A percentile compares a stretch with the other conserved stretches of the same genome.
These are phyloP conservation scores for Trichoderma erinaceum DNA, from an alignment of 495 filamentous ascomycete species.

Conservation along the genomic window DNA sequence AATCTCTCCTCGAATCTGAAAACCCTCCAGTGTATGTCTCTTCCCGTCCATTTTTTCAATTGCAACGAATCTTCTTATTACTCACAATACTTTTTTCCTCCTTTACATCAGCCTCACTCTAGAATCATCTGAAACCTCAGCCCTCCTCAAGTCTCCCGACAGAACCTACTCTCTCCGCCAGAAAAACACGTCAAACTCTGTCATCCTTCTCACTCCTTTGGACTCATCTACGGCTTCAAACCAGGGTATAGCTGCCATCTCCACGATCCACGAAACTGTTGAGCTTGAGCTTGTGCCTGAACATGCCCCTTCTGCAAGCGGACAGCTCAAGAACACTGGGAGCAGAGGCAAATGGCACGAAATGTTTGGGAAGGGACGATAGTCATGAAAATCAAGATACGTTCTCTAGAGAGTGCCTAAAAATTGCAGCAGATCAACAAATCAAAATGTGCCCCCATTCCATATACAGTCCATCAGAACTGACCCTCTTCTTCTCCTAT, in stretches of 20 bases:
- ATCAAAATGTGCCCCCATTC: too few species aligned
- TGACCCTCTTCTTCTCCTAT: too few species aligned
- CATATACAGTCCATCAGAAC: too few species aligned
- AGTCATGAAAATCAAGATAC: neutral
- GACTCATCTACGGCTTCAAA: slow-evolving; percentile 24
- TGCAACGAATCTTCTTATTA: neutral
- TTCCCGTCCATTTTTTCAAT: too few species aligned
- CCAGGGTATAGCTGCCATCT: slow-evolving; percentile 51
- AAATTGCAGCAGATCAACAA: too few species aligned
- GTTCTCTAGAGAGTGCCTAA: too few species aligned
- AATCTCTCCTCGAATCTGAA: slow-evolving; percentile 56
- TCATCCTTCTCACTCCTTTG: slow-evolving; percentile 59
- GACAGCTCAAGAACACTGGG: neutral
- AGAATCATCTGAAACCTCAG: slow-evolving; percentile 57
- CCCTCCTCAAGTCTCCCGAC: slow-evolving; percentile 63
- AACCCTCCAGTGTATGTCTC: slow-evolving; percentile 53
- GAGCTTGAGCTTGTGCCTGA: slow-evolving; percentile 28
- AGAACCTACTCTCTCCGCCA: slow-evolving; percentile 77
- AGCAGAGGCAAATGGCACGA: slow-evolving; percentile 80
- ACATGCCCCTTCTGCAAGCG: slow-evolving; percentile 28
- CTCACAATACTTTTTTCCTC: neutral
- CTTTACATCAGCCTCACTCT: slow-evolving; percentile 52
- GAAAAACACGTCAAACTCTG: slow-evolving; percentile 84
- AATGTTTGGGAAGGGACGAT: slow-evolving; percentile 52
- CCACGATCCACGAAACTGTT: slow-evolving; percentile 49